phyloP scores from a whole-genome alignment of 139 green algal genomes.

The Coelastrella sp. region DNA sequence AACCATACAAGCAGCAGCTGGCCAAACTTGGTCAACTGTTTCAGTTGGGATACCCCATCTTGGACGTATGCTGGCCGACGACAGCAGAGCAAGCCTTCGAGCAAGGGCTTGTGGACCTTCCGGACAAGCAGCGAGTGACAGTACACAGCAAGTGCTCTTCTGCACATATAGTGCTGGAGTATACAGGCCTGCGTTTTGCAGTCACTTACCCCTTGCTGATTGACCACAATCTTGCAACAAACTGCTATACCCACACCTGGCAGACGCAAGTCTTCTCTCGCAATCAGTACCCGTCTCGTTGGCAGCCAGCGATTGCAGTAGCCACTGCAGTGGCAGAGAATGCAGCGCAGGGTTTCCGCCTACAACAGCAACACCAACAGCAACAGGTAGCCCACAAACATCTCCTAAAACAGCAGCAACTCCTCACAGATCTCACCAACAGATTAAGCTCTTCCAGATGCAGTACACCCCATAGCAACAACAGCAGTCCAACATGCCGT shows the following conservation, averaged over 20 bases:
- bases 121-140: constrained; percentile 54
- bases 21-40: constrained; percentile 44
- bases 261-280: constrained; percentile 61
- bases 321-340: constrained; percentile 38
- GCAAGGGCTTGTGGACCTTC: constrained; percentile 46
- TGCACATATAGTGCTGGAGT: constrained; percentile 64
- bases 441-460: neutral
- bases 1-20: constrained; percentile 21
- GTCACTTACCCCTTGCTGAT: constrained; percentile 76
- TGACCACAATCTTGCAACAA: constrained; percentile 1
- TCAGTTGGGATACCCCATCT: constrained; percentile 53
- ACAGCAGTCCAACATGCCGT: neutral
- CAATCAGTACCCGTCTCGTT: constrained; percentile 46
- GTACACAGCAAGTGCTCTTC: constrained; percentile 61
- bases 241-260: constrained; percentile 62
- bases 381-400: too few relatives aligned
- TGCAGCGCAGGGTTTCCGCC: neutral
- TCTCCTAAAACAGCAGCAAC: neutral
- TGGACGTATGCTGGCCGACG: constrained; percentile 63
- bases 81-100: constrained; percentile 39
- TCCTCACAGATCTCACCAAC: neutral
- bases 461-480: neutral
- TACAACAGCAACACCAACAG: constrained; percentile 27
- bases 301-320: constrained; percentile 50
- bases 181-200: constrained; percentile 61